phyloP scores from a whole-genome alignment of 305 asterid genomes.

The Caryopteris hybrid region DNA sequence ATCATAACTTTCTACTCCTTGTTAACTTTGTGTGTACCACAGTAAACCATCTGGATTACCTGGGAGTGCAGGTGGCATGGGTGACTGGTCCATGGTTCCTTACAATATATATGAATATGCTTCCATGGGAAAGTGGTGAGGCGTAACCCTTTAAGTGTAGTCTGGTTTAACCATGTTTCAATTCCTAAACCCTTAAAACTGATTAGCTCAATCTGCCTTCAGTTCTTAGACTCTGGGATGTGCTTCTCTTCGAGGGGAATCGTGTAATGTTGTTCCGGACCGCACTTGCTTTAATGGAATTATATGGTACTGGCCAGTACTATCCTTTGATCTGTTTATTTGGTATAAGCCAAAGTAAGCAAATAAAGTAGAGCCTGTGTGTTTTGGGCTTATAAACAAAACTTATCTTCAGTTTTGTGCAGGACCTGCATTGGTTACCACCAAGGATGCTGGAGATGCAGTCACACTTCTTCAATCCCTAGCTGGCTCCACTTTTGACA shows the following conservation, averaged over 20 bases:
- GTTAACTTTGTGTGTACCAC: conserved; percentile 28
- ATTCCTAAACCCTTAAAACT: conserved; percentile 13
- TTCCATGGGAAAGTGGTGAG: conserved; percentile 99
- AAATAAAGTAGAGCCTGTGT: neutral
- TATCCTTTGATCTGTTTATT: conserved; percentile 6
- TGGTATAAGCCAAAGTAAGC: neutral
- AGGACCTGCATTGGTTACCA: conserved; percentile 98
- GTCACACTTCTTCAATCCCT: conserved; percentile 91
- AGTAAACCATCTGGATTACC: conserved; percentile 97
- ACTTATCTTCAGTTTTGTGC: conserved; percentile 45
- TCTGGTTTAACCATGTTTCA: neutral
- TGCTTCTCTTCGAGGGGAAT: conserved; percentile 92
- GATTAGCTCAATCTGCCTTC: conserved; percentile 31
- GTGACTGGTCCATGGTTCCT: conserved; percentile 99
- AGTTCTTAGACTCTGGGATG: conserved; percentile 99
- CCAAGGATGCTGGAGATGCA: conserved; percentile 99
- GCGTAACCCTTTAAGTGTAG: conserved; percentile 8
- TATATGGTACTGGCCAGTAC: conserved; percentile 66
- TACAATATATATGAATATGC: conserved; percentile 95
- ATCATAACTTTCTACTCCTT: conserved; percentile 12
- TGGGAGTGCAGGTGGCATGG: conserved; percentile 99
- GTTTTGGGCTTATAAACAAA: conserved; percentile 21
- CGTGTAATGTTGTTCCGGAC: conserved; percentile 98
- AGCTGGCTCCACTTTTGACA: conserved; percentile 97
- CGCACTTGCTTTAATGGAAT: conserved; percentile 84